Percentiles rank a stretch among this genome's conserved stretches.
Evolutionary conservation across 768 basidiomycete species (phyloP).

Genomic region (Suillus occidentalis): DNA sequence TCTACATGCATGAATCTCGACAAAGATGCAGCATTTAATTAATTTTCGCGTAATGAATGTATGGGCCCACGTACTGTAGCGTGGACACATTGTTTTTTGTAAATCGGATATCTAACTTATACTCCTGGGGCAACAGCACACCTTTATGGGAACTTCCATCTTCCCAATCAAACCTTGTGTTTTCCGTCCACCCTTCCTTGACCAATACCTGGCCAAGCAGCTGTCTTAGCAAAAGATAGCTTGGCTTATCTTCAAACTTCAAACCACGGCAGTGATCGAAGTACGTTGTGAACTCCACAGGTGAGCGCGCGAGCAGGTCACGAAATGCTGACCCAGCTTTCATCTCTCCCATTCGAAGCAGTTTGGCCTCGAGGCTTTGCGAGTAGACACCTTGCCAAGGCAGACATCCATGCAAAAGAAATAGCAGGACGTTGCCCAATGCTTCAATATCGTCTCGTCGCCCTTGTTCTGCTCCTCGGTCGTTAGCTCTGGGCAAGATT

Average conservation of each 20-base stretch:
- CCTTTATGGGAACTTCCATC: background rate
- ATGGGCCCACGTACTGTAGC: background rate
- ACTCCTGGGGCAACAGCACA: background rate
- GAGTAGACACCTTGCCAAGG: conserved; percentile 25
- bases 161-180: conserved; percentile 2
- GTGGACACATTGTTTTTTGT: background rate
- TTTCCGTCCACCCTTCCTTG: background rate
- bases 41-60: background rate
- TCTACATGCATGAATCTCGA: too few species aligned
- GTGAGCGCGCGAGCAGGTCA: conserved; percentile 2
- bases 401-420: conserved; percentile 20
- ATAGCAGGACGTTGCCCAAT: conserved; percentile 20
- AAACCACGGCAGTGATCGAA: conserved; percentile 18
- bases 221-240: conserved; percentile 16
- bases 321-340: conserved; percentile 5
- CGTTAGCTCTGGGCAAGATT: background rate
- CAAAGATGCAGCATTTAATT: background rate
- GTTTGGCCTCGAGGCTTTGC: conserved; percentile 3
- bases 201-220: conserved; percentile 12
- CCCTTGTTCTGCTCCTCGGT: conserved; percentile 13
- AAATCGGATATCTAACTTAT: conserved; percentile 1
- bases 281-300: conserved; percentile 14
- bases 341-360: conserved; percentile 15
- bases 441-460: conserved; percentile 27
- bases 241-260: conserved; percentile 21